A percentile compares a stretch with the other conserved stretches of the same genome.
phyloP scores from a whole-genome alignment of 208 protist genomes.

The Leishmania arabica region DNA sequence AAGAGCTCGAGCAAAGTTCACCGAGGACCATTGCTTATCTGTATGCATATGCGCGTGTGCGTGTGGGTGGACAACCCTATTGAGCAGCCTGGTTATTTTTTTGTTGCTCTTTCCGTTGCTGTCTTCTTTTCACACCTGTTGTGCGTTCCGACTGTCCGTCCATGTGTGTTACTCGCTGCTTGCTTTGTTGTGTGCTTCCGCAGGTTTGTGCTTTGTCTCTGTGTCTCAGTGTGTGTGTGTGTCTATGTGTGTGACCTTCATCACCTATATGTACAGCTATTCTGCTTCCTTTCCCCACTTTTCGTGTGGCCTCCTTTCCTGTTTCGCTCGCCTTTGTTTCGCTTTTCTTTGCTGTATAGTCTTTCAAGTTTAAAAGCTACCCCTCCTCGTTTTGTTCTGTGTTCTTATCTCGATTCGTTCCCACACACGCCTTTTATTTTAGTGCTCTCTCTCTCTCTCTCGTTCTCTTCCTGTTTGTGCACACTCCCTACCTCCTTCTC shows the following conservation, averaged over 20 bases:
- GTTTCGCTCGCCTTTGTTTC: neutral
- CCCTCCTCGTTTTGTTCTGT: neutral
- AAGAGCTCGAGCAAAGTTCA: neutral
- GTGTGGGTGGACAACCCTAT: neutral
- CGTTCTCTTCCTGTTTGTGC: neutral
- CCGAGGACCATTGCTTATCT: neutral
- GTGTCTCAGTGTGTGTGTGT: neutral
- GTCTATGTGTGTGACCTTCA: neutral
- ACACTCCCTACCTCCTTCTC: neutral
- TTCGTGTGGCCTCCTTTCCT: neutral
- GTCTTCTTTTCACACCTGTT: neutral
- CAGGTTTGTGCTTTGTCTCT: neutral
- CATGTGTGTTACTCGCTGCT: neutral
- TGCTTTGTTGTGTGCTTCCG: neutral
- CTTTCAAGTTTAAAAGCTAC: neutral
- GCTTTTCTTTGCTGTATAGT: neutral
- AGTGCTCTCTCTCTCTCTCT: neutral
- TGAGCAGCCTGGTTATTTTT: neutral
- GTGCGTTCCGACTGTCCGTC: neutral
- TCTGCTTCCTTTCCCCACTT: neutral
- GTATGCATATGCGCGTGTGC: neutral
- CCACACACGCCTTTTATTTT: neutral
- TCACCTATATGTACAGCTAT: neutral
- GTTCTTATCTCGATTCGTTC: neutral
- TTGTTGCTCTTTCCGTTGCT: neutral